These are phyloP conservation scores for Cladosporium sp. DNA, from an alignment of 2,329 filamentous ascomycete genomes.

Conservation along the genomic window DNA sequence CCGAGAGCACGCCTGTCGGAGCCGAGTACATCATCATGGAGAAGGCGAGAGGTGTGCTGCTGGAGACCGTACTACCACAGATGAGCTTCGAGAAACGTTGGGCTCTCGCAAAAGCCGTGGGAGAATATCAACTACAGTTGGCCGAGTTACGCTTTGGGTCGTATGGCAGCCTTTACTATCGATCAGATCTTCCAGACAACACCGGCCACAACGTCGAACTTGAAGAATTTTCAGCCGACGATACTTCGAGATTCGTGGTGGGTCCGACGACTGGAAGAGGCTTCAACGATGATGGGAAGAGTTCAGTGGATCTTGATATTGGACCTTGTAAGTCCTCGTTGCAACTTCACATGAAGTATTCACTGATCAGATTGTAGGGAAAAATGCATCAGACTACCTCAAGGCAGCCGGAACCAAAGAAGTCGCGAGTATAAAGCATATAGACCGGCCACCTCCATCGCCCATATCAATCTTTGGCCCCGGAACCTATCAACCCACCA, in stretches of 20 bases:
- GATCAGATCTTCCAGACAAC: slow-evolving; percentile 23
- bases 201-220: background rate
- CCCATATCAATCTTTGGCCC: slow-evolving; percentile 31
- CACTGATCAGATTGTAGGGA: background rate
- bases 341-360: too few relatives aligned
- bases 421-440: background rate
- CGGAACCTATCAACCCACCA: slow-evolving; percentile 34
- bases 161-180: slow-evolving; percentile 34
- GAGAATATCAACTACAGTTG: slow-evolving; percentile 24
- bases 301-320: slow-evolving; percentile 28
- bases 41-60: slow-evolving; percentile 26
- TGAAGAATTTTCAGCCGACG: too few relatives aligned
- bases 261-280: slow-evolving; percentile 35
- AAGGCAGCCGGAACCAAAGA: background rate
- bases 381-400: background rate
- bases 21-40: slow-evolving; percentile 29
- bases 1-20: slow-evolving; percentile 21
- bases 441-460: slow-evolving; percentile 12
- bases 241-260: slow-evolving; percentile 28
- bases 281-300: slow-evolving; percentile 31
- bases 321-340: slow-evolving; percentile 34
- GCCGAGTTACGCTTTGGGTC: slow-evolving; percentile 24
- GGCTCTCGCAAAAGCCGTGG: slow-evolving; percentile 27
- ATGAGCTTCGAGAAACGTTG: slow-evolving; percentile 26
- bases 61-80: slow-evolving; percentile 29